Evolutionary conservation across 192 early-diverging fungal genomes (phyloP), one percentile per base, ranked within the genome.

Genomic region (Backusella circina): DNA sequence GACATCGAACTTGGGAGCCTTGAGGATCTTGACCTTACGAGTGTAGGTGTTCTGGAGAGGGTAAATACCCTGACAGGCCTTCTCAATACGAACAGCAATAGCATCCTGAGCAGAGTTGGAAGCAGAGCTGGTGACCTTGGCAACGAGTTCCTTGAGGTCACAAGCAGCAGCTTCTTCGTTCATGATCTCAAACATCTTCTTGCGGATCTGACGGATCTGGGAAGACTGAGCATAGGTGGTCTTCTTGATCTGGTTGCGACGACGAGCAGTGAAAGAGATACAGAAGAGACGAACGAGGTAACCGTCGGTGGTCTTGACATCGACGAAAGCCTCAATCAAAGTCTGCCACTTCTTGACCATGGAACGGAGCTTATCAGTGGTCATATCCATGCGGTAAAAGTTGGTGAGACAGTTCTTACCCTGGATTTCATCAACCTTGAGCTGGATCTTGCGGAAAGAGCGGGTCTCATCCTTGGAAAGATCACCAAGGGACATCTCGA

Each of bases 151-250:
- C 90, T 95, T 95, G 87, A 99, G 90, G 85, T 96, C 95, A 88
- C 93, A 93, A n/a, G 89, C 83, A 75, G 90, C 72, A 65, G 93
- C 93, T 89, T 97, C 94, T 67, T 86, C 85, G 75, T 82, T 90
- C 89, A 99, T 95, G 89, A 99, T 94, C 87, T 99, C 98, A 86
- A 96, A 96, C 96, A 99, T 99, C 95, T 98, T 98, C 92, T 99
- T 97, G 87, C 98, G 96, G 88, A 99, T 99, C 82, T 90, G 87
- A 77, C 95, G 94, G 89, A 99, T 96, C 90, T 99, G 98, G 73
- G 96, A 89, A 81, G 91, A 88, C 85, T 96, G 93, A 38, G 98
- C 98, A 87, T 99, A 99, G 74, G 95, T 96, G 81, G 97, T 98
- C 91, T 95, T 96, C 89, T 90, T 92, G 84, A 96, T 85, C 91